Base-by-base conservation (phyloP, 805 yeast genomes). In the Sugiyamaella mastotermitis region DNA sequence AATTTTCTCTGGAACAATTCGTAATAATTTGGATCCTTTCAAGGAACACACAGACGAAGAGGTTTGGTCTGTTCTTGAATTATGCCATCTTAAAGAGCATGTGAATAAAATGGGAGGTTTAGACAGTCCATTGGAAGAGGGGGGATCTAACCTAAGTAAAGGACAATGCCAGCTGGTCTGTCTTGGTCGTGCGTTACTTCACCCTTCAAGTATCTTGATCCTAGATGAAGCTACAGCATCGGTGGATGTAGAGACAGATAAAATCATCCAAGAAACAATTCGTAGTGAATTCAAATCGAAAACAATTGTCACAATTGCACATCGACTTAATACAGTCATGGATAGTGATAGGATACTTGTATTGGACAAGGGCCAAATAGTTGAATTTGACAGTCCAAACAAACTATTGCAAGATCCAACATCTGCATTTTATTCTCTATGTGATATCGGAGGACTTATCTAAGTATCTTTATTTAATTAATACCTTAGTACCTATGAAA, bases 151-250 rank as follows among this genome's bases (percentile, higher is more conserved):
- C 53, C 61, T 84, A 40, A 80, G 90, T 9, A 75, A 78, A 21
- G 94, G 94, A 8, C 94, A 84, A 61, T 69, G 81, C 48, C 94
- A 84, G 58, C 63, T 84, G 40, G 62, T 83, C 44, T 83, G 92
- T 10, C 69, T 83, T 44, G 84, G 86, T 3, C 68, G 92, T 53
- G 86, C 92, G 0, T 65, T 83, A 49, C 78, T 82, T 18, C 66
- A 80, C 43, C 66, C 74, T 31, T 67, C 86, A 3, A 76, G 72
- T 56, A 76, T 83, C 39, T 64, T 83, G 39, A 79, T 83, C 40
- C 59, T 83, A 40, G 94, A 83, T 57, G 94, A 83, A 59, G 92
- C 78, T 2, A 72, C 78, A 0, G 85, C 90, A 0, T 78, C 87
- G 11, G 85, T 82, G 17, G 92, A 83, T 57, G 78, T 78, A 17